Conservation (phyloP, 345 rosid species). For the Eucalyptus regnans region DNA sequence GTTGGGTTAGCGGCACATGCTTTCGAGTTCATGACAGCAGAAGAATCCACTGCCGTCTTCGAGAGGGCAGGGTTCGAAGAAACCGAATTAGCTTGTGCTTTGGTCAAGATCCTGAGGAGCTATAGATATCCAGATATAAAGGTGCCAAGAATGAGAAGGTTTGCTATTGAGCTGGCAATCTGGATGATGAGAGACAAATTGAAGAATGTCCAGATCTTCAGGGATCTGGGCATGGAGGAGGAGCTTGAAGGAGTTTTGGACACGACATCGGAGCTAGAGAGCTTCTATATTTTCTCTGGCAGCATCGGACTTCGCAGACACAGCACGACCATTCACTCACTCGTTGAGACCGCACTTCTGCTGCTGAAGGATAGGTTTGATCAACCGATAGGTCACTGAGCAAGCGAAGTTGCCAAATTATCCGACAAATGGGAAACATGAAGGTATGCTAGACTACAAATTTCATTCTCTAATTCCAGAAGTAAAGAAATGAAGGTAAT, state of each 20-base stretch:
- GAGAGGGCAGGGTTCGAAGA: slow-evolving; percentile 26
- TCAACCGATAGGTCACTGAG: background rate
- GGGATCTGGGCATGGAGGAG: slow-evolving; percentile 35
- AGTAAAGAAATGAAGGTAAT: background rate
- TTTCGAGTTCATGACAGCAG: slow-evolving; percentile 37
- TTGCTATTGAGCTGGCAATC: slow-evolving; percentile 56
- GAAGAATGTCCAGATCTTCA: slow-evolving; percentile 14
- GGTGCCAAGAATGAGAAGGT: slow-evolving; percentile 60
- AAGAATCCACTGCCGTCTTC: slow-evolving; percentile 29
- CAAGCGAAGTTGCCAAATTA: background rate
- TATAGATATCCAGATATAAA: slow-evolving; percentile 34
- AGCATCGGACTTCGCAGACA: slow-evolving; percentile 60
- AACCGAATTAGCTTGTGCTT: slow-evolving; percentile 21
- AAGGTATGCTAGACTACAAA: background rate
- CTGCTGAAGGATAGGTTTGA: background rate
- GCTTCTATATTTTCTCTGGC: slow-evolving; percentile 68
- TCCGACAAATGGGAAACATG: background rate
- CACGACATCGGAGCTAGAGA: slow-evolving; percentile 69
- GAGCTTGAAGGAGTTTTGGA: slow-evolving; percentile 48
- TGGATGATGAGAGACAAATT: slow-evolving; percentile 63
- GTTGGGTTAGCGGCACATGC: slow-evolving; percentile 43
- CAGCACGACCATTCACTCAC: slow-evolving; percentile 40
- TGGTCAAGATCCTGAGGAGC: slow-evolving; percentile 34
- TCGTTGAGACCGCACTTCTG: slow-evolving; percentile 17
- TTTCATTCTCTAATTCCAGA: background rate